These are phyloP conservation scores for Holtermanniella nyarrowii DNA, from an alignment of 768 basidiomycete species.

Conservation along the genomic window DNA sequence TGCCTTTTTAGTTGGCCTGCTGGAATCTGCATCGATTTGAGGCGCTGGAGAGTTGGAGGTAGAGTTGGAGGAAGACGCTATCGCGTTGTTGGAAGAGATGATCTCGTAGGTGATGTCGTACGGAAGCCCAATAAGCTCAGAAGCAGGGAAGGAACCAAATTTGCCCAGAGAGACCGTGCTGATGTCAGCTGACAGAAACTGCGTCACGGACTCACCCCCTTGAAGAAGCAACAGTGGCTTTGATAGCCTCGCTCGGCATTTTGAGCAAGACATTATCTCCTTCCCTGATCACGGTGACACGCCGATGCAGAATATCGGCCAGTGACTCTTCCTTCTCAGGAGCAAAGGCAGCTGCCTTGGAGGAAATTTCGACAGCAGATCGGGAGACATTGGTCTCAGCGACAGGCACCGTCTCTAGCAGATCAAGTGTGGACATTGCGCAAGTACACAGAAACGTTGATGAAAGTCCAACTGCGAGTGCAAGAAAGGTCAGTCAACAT, in stretches of 20 bases:
- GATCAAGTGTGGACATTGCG: too few species aligned
- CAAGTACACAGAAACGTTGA: too few species aligned
- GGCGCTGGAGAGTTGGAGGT: neutral
- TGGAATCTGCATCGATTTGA: neutral
- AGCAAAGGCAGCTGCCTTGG: too few species aligned
- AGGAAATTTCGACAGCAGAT: too few species aligned
- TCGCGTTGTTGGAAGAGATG: conserved; percentile 14
- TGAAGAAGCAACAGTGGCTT: conserved; percentile 60
- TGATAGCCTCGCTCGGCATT: conserved; percentile 69
- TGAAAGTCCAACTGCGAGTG: too few species aligned
- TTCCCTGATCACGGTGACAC: conserved; percentile 46
- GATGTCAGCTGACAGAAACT: conserved; percentile 3
- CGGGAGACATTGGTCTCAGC: too few species aligned
- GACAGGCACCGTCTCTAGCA: too few species aligned
- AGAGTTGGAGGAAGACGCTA: neutral
- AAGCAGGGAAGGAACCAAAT: conserved; percentile 69
- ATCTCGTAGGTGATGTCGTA: conserved; percentile 89
- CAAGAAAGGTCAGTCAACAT: too few species aligned
- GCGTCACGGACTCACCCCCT: conserved; percentile 50
- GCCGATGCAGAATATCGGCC: conserved; percentile 17
- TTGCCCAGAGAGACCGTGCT: conserved; percentile 71
- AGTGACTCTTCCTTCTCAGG: too few species aligned
- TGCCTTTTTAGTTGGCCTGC: neutral
- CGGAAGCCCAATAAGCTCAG: conserved; percentile 66
- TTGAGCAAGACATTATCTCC: conserved; percentile 71